Evolutionary conservation across 2,329 filamentous ascomycete species (phyloP).

Genomic region (Camptophora hylomeconis): DNA sequence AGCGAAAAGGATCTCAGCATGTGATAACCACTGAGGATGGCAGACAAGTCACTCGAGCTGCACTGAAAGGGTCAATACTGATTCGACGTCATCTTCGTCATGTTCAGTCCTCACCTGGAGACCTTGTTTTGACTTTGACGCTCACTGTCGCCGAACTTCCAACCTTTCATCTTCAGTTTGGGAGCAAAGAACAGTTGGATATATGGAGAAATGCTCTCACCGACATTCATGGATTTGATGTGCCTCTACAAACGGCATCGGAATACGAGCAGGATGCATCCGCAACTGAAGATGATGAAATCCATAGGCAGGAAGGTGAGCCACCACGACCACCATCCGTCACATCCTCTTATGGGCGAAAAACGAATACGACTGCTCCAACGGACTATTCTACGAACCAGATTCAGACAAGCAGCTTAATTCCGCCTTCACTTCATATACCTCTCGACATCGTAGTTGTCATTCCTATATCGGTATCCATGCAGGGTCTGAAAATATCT

Average conservation of each 20-base stretch:
- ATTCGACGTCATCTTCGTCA: slow-evolving; percentile 97
- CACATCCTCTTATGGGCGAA: slow-evolving; percentile 67
- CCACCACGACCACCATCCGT: slow-evolving; percentile 66
- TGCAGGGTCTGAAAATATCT: slow-evolving; percentile 98
- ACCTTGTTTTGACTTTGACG: slow-evolving; percentile 75
- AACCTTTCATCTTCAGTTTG: slow-evolving; percentile 85
- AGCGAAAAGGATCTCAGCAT: slow-evolving; percentile 62
- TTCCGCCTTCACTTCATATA: slow-evolving; percentile 56
- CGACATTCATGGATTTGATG: slow-evolving; percentile 64
- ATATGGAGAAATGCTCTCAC: slow-evolving; percentile 78
- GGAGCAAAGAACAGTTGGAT: slow-evolving; percentile 70
- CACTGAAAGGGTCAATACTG: slow-evolving; percentile 89
- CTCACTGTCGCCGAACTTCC: slow-evolving; percentile 86
- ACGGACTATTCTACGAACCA: slow-evolving; percentile 80
- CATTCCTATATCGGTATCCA: slow-evolving; percentile 91
- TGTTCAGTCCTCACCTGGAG: slow-evolving; percentile 58
- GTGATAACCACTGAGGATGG: slow-evolving; percentile 52
- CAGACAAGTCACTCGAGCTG: slow-evolving; percentile 62
- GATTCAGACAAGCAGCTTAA: slow-evolving; percentile 19
- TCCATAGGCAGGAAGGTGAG: slow-evolving; percentile 36
- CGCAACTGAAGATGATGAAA: slow-evolving; percentile 80
- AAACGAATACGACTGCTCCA: slow-evolving; percentile 74
- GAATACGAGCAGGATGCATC: slow-evolving; percentile 72
- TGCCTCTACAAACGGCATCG: slow-evolving; percentile 22
- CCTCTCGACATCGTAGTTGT: slow-evolving; percentile 93